Evolutionary conservation across 495 filamentous ascomycete genomes (phyloP), one percentile per base, ranked within the genome.

Genomic region (Aspergillus bertholletiae): DNA sequence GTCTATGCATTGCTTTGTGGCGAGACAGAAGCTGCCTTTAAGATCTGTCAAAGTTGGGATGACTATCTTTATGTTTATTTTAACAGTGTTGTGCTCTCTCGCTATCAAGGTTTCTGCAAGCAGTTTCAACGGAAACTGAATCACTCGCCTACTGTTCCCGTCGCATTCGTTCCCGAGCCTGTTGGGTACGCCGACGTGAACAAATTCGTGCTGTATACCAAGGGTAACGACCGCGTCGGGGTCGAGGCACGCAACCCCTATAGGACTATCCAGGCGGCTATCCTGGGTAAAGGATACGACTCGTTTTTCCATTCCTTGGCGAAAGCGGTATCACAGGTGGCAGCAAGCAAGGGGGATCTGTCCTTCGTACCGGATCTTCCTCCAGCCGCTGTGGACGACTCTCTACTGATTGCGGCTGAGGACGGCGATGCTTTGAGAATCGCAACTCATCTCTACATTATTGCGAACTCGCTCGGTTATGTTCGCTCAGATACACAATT

Each of bases 1-100:
- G 91, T 97, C 1, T 97, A 96, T 62, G 92, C 88, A 20, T 75
- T 95, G 20, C 80, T 98, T 46, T 86, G 88, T 39, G 95, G 95
- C 37, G 88, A 97, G 63, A 75, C 90, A 7, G 74, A 83, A 32
- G 85, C 87, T 39, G 89, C 92, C 11, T 79, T 88, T 62, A 81
- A 82, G 57, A 83, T 93, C 13, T 94, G 90, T 68, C 76, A 79
- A 39, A 83, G 81, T 34, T 96, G 89, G 87, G 90, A 97, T 56
- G 94, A 98, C 67, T 83, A 87, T 57, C 80, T 97, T n/a, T 97
- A 92, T 62, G 87, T 86, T 7, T 84, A 90, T 62, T 94, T 92
- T 77, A 96, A 95, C 62, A 82, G 88, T 8, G 72, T 93, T 24
- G 75, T 98, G 15, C 75, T 90, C 59, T 58, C 69, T 7, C 74